phyloP scores from a whole-genome alignment of 305 asterid genomes.

The Fraxinus floribunda region DNA sequence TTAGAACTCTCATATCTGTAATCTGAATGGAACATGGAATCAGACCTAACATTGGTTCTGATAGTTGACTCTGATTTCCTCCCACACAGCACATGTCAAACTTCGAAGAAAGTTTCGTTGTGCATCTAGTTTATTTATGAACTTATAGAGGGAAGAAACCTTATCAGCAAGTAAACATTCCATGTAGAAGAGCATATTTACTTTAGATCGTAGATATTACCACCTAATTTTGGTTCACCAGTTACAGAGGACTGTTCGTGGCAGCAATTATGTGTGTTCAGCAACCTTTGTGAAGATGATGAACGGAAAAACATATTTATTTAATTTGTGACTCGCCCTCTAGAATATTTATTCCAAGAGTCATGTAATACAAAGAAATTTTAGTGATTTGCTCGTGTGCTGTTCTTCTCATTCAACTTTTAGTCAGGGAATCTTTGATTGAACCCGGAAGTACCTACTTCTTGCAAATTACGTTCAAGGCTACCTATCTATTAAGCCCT shows the following conservation, averaged over 20 bases:
- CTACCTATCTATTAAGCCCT: not conserved
- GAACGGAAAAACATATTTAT: not conserved
- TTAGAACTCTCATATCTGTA: not conserved
- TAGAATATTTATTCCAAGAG: not conserved
- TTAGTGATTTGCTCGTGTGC: not conserved
- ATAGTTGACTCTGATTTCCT: not conserved
- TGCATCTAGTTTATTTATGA: not conserved
- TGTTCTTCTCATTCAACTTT: not conserved
- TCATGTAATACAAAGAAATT: not conserved
- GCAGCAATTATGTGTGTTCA: not conserved
- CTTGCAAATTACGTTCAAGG: not conserved
- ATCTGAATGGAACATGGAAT: not conserved
- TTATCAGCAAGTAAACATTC: not conserved
- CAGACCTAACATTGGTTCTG: not conserved
- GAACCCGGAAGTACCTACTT: not conserved
- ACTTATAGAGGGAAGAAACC: not conserved
- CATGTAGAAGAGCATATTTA: not conserved
- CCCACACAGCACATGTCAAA: not conserved
- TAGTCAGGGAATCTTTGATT: not conserved
- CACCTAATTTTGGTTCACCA: not conserved
- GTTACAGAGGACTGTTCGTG: not conserved
- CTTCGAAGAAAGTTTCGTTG: not conserved
- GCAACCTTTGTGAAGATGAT: not conserved
- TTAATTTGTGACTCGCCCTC: not conserved
- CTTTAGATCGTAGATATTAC: not conserved